Evolutionary conservation across 768 basidiomycete genomes (phyloP), one percentile per base, ranked within the genome.

Genomic region (Butyriboletus loyo): DNA sequence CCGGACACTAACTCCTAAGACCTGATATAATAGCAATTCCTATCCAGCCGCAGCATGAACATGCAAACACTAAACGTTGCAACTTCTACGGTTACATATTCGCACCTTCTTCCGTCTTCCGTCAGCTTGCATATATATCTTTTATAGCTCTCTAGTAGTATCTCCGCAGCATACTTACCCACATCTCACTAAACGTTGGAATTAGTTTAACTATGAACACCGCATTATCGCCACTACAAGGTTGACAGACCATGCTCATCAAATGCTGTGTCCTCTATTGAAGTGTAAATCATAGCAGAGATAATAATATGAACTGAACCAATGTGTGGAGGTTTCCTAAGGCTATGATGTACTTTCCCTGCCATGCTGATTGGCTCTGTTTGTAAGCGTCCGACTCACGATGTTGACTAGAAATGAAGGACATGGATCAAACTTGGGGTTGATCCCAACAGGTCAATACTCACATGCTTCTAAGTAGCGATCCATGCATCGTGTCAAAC

Each of bases 381-480:
- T 65, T 27, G 79, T 73, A 68, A 92, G 92, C 17, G 85, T 77
- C 62, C 76, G 77, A 72, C 86, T 86, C 28, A 92, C 85, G 42
- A 89, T 81, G 66, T 86, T 87, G 73, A 92, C 89, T 92, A 58
- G n/a, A 38, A 34, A 36, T 31, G 22, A 14, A 45, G 32, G 57
- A 35, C 15, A 8, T 8, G 13, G 0, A 32, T 62, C 42, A 53
- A 50, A 46, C 32, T 55, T 17, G 15, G n/a, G 19, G 17, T 40
- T 31, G 25, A 21, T 28, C 19, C 24, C 34, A 46, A 24, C 25
- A 30, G 15, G 10, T 15, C 5, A 4, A 31, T 46, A 81, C 88
- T 73, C 62, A 91, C 90, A 92, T 32, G 87, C 87, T 70, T 92
- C 88, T 75, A 93, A 75, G 65, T 91, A 93, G 39, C 89, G 81